These are phyloP conservation scores for Pseudogymnoascus sp. DNA, from an alignment of 2,329 filamentous ascomycete genomes.

Conservation along the genomic window DNA sequence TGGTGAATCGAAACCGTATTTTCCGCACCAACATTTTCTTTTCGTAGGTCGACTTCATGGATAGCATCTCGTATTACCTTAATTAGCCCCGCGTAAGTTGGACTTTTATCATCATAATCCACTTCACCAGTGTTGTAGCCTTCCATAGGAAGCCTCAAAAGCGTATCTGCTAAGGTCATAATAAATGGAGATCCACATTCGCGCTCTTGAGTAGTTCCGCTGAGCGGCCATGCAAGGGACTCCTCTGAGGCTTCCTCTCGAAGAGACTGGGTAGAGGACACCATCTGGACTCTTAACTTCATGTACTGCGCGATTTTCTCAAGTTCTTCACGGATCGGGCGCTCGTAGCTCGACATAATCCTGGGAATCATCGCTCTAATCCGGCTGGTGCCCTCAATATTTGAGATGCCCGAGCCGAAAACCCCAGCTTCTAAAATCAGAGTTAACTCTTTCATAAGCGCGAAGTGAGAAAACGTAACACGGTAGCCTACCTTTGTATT, in stretches of 20 bases:
- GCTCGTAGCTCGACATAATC: background rate
- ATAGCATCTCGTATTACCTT: background rate
- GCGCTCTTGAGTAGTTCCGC: background rate
- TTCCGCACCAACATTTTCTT: no score
- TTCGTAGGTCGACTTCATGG: no score
- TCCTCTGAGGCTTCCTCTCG: background rate
- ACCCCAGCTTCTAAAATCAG: background rate
- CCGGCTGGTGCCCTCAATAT: background rate
- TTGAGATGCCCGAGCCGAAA: background rate
- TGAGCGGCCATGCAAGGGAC: background rate
- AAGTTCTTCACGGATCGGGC: background rate
- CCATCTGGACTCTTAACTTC: background rate
- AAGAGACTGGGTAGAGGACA: background rate
- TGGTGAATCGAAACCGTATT: no score
- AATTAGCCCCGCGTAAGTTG: background rate
- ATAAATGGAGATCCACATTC: background rate
- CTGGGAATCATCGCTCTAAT: background rate
- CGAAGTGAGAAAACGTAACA: background rate
- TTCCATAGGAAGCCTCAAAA: background rate
- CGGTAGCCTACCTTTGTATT: background rate
- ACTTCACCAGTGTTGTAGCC: background rate
- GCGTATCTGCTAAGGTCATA: background rate
- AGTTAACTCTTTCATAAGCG: background rate
- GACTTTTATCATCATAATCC: background rate
- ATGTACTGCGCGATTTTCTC: background rate